Evolutionary conservation across 2,329 filamentous ascomycete genomes (phyloP).

Genomic region (Cladophialophora psammophila): DNA sequence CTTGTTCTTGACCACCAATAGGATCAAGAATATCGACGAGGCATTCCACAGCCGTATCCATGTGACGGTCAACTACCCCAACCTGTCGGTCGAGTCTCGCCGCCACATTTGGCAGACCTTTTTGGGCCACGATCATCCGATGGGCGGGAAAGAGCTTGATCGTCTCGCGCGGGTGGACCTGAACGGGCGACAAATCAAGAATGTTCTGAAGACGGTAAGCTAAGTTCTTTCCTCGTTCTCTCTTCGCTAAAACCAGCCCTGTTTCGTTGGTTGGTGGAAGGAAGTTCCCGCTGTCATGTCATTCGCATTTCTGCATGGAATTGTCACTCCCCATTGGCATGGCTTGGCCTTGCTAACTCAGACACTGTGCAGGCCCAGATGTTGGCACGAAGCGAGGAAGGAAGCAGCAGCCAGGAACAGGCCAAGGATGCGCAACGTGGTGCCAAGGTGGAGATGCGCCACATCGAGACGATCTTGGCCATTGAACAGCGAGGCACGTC

Average conservation of each 20-base stretch:
- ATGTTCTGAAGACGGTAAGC: conserved; percentile 49
- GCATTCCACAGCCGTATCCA: conserved; percentile 51
- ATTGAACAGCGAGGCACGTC: conserved; percentile 41
- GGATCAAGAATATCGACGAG: conserved; percentile 41
- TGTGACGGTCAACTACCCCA: conserved; percentile 57
- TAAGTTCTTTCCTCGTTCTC: neutral
- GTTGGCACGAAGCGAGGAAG: conserved; percentile 43
- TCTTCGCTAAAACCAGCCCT: neutral
- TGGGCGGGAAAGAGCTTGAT: conserved; percentile 29
- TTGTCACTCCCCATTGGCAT: no score
- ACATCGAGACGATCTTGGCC: conserved; percentile 46
- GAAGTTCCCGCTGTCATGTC: neutral
- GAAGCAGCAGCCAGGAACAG: conserved; percentile 20
- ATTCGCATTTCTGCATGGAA: no score
- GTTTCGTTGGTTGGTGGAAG: neutral
- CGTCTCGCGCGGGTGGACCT: conserved; percentile 33
- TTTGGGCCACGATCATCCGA: conserved; percentile 21
- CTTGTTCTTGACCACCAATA: conserved; percentile 46
- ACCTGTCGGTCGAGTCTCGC: conserved; percentile 42
- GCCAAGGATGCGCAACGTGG: conserved; percentile 21
- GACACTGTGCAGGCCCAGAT: conserved; percentile 44
- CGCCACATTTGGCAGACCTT: conserved; percentile 36
- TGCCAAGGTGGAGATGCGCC: conserved; percentile 40
- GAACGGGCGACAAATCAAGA: conserved; percentile 54
- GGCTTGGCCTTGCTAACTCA: neutral